Evolutionary conservation across 2,329 filamentous ascomycete genomes (phyloP).

Genomic region (Fusarium abutilonis): DNA sequence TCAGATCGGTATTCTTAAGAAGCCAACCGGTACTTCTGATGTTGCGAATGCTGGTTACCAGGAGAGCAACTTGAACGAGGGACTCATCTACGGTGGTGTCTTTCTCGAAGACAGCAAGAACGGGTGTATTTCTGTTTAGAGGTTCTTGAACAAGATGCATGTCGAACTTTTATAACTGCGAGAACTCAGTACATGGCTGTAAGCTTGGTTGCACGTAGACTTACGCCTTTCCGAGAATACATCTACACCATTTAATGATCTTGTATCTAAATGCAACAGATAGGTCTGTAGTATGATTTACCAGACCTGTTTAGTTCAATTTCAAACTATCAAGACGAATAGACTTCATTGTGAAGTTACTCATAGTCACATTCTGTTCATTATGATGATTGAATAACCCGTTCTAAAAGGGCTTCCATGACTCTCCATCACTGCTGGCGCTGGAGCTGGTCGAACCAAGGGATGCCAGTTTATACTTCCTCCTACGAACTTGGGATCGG

Average conservation of each 20-base stretch:
- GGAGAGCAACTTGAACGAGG: conserved; percentile 60
- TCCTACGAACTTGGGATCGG: too few species aligned
- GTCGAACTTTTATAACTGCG: not conserved
- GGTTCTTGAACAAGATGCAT: not conserved
- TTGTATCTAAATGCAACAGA: too few species aligned
- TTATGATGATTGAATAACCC: too few species aligned
- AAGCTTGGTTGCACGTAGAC: not conserved
- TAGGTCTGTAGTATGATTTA: too few species aligned
- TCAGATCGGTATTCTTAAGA: conserved; percentile 71
- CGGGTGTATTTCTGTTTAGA: conserved; percentile 48
- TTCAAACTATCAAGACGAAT: too few species aligned
- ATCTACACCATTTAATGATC: not conserved
- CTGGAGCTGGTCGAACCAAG: too few species aligned
- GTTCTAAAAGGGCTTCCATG: too few species aligned
- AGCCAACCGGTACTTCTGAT: conserved; percentile 60
- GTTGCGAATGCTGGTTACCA: conserved; percentile 61
- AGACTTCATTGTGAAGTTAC: too few species aligned
- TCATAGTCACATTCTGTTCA: too few species aligned
- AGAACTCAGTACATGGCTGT: not conserved
- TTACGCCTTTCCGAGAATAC: not conserved
- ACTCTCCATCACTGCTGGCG: too few species aligned
- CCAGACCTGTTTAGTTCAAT: not conserved
- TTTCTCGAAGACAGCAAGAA: conserved; percentile 61
- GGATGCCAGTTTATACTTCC: too few species aligned
- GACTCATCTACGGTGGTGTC: conserved; percentile 62